Evolutionary conservation across 2,329 filamentous ascomycete species (phyloP).

Genomic region (Cladosporium velox): DNA sequence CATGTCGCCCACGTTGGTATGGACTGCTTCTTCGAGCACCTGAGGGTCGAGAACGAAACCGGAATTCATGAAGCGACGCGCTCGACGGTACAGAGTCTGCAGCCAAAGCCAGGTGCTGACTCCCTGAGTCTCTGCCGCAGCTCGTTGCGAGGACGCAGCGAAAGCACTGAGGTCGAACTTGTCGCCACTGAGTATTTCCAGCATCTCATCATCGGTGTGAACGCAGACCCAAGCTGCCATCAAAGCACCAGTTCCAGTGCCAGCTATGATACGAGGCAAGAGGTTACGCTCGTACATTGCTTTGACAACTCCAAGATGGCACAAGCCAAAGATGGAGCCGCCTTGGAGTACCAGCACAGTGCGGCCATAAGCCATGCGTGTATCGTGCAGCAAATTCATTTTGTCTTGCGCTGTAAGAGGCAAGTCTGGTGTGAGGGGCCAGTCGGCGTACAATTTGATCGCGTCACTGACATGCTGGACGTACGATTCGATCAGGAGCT

Average conservation of each 20-base stretch:
- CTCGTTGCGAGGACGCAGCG: constrained; percentile 45
- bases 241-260: constrained; percentile 84
- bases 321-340: constrained; percentile 87
- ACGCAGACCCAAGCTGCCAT: constrained; percentile 87
- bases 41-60: constrained; percentile 83
- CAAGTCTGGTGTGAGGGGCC: constrained; percentile 55
- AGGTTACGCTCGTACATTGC: constrained; percentile 78
- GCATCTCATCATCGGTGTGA: constrained; percentile 82
- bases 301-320: constrained; percentile 87
- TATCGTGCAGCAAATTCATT: constrained; percentile 82
- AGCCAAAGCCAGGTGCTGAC: constrained; percentile 41
- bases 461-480: constrained; percentile 80
- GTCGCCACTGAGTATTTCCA: constrained; percentile 73
- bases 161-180: constrained; percentile 84
- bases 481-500: constrained; percentile 88
- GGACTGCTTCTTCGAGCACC: constrained; percentile 80
- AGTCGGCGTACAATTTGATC: constrained; percentile 71
- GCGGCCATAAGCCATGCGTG: constrained; percentile 82
- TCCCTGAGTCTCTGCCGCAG: constrained; percentile 28
- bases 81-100: constrained; percentile 64
- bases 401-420: constrained; percentile 63
- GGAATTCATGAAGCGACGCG: constrained; percentile 69
- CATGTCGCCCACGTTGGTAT: constrained; percentile 80
- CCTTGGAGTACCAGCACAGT: constrained; percentile 85
- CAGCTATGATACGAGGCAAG: constrained; percentile 85